Evolutionary conservation across 345 rosid genomes (phyloP), one percentile per base, ranked within the genome.

Genomic region (Rubroshorea leprosula): DNA sequence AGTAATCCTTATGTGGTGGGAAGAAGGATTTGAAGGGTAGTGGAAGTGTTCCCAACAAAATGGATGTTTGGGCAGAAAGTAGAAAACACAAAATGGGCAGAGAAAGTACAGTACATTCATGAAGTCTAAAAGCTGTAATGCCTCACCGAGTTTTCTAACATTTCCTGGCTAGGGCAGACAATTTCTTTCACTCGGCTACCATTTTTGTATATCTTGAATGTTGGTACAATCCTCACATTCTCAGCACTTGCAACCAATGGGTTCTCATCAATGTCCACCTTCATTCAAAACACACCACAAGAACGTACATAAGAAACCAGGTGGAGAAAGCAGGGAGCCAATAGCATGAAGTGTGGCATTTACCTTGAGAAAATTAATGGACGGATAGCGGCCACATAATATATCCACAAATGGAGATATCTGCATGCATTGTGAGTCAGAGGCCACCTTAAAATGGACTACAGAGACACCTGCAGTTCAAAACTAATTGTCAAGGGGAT

Each of bases 201-300:
- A 15, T 77, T 72, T 78, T 87, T 94, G 85, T 80, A 87, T 62
- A 94, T 87, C 85, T 87, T 94, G 93, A 94, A 85, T 44, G 99
- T 90, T 27, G 99, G 97, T 24, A 86, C 96, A 51, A 81, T 79
- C 72, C 83, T 86, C 78, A 90, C 95, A 43, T 79, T 83, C 81
- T 90, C 99, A 38, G 83, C 78, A 54, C 63, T 75, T 23, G 85
- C 83, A 54, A 87, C 70, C 39, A 41, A 72, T 5, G 76, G 75
- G 62, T 71, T 76, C 38, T 82, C 84, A 50, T 70, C 77, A 20
- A 81, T 72, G 61, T 94, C 97, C 76, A 93, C 97, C 99, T 93
- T 58, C 24, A 31, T 29, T 31, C 65, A 61, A 47, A 59, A n/a
- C n/a, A n/a, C n/a, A 45, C 39, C 23, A 75, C 3, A 53, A 47